Percentiles rank a stretch among this genome's conserved stretches.
Evolutionary conservation across 306 rosid species (phyloP).

Genomic region (Cotoneaster glaucophyllus): DNA sequence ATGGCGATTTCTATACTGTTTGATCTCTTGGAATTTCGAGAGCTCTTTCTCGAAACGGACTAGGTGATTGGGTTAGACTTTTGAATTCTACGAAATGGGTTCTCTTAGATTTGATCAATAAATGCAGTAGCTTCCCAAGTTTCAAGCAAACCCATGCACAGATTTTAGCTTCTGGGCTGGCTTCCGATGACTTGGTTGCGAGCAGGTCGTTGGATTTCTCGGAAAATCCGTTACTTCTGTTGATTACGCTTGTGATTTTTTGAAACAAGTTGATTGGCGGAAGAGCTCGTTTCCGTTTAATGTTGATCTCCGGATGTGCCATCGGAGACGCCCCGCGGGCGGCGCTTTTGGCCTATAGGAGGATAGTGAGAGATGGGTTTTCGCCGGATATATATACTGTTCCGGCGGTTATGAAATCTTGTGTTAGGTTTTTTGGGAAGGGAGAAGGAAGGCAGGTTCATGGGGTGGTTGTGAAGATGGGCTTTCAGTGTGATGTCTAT

Average conservation of each 20-base stretch:
- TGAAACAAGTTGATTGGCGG: conserved; percentile 57
- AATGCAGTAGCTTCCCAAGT: conserved; percentile 39
- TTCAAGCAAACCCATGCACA: conserved; percentile 64
- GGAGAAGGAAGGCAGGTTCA: conserved; percentile 60
- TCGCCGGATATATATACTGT: conserved; percentile 57
- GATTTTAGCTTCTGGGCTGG: conserved; percentile 44
- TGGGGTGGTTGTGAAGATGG: conserved; percentile 37
- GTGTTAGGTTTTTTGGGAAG: conserved; percentile 55
- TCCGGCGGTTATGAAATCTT: conserved; percentile 65
- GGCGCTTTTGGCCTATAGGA: conserved; percentile 37
- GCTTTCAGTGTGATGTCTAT: conserved; percentile 42
- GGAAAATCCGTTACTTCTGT: conserved; percentile 31
- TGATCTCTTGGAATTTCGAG: too few species aligned
- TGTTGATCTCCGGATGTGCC: conserved; percentile 39
- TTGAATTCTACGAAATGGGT: conserved; percentile 44
- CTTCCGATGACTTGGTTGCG: conserved; percentile 39
- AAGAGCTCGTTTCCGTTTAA: conserved; percentile 66
- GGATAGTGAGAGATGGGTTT: conserved; percentile 54
- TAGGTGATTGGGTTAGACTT: conserved; percentile 13
- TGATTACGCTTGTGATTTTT: conserved; percentile 53
- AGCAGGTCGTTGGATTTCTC: conserved; percentile 44
- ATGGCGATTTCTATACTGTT: background rate
- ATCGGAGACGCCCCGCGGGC: conserved; percentile 30
- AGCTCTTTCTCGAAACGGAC: background rate
- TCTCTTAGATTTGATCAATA: conserved; percentile 38